Evolutionary conservation across 148 eudicot genomes (phyloP), one percentile per base, ranked within the genome.

Genomic region (Rheum nobile): DNA sequence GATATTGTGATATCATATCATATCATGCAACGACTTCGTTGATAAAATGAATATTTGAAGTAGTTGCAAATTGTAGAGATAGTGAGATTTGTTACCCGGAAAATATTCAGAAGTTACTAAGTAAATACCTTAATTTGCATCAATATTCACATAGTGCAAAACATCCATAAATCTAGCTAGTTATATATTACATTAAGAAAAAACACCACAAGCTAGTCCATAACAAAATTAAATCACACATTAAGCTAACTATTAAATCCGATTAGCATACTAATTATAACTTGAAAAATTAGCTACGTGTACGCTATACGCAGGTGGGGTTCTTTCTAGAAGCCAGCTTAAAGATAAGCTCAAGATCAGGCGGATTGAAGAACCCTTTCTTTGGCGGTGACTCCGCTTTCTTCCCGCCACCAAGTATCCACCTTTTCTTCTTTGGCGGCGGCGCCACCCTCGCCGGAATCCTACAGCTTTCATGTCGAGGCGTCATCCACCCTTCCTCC

Each of bases 401-500:
- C 39, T 6, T 65, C 10, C 39, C 41, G 41, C 41, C 70, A 17
- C 21, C 39, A 34, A 2, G 41, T 17, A 21, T 34, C 70, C 70
- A 65, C 21, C 41, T 34, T 65, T 65, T 65, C 70, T 65, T 65
- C 70, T 34, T 65, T 3, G 70, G 70, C 11, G 70, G 70, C 39
- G 70, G 70, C 70, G 70, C 39, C 10, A 29, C 70, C 24, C 70
- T 65, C 70, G 21, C 70, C 22, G 70, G 70, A 65, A 65, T 65
- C 70, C n/a, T 65, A 32, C 70, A 65, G 0, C 70, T 37, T 6
- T 65, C 70, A 34, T 32, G 70, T 10, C 70, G 8, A 4, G 70
- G 70, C 41, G 70, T 65, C 70, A 65, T 31, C 70, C 70, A 32
- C 10, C 70, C 70, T 16, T 65, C 70, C 70, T 65, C 70, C 70